A percentile compares a stretch with the other conserved stretches of the same genome.
Conservation (phyloP, 768 basidiomycete species). For the Boletus sp. region DNA sequence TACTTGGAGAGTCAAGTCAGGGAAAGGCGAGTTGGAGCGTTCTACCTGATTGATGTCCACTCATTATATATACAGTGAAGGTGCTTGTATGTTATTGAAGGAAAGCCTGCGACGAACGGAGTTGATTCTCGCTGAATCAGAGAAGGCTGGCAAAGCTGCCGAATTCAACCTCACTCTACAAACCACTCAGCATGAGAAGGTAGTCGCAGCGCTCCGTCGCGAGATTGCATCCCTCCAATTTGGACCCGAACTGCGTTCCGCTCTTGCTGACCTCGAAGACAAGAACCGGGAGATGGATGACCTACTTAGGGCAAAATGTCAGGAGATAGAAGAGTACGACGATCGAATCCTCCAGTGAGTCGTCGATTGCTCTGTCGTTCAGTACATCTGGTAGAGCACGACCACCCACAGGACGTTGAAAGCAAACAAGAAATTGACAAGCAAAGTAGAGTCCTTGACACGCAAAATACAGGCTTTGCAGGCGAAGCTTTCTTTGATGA, state of each 20-base stretch:
- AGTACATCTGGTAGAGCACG: conserved; percentile 1
- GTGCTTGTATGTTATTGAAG: conserved; percentile 38
- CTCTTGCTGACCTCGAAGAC: conserved; percentile 61
- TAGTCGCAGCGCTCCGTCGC: conserved; percentile 53
- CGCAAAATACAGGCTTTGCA: conserved; percentile 75
- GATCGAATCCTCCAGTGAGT: conserved; percentile 73
- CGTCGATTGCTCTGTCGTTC: not conserved
- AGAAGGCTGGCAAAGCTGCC: conserved; percentile 58
- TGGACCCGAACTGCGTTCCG: conserved; percentile 53
- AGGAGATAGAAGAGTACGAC: conserved; percentile 83
- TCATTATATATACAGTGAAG: conserved; percentile 42
- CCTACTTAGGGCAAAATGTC: conserved; percentile 62
- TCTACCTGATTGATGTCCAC: not conserved
- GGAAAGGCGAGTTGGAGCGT: conserved; percentile 49
- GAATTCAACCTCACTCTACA: conserved; percentile 68
- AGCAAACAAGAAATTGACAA: conserved; percentile 72
- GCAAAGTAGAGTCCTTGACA: conserved; percentile 67
- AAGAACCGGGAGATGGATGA: conserved; percentile 76
- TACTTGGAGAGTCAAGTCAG: conserved; percentile 62
- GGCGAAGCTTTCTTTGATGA: conserved; percentile 57
- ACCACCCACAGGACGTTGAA: conserved; percentile 59
- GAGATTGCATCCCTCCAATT: conserved; percentile 54
- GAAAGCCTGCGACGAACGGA: conserved; percentile 41
- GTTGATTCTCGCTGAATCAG: conserved; percentile 47
- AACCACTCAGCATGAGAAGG: conserved; percentile 64